Base-by-base conservation (phyloP, 2,329 filamentous ascomycete species). In the Pseudogymnoascus sp. region DNA sequence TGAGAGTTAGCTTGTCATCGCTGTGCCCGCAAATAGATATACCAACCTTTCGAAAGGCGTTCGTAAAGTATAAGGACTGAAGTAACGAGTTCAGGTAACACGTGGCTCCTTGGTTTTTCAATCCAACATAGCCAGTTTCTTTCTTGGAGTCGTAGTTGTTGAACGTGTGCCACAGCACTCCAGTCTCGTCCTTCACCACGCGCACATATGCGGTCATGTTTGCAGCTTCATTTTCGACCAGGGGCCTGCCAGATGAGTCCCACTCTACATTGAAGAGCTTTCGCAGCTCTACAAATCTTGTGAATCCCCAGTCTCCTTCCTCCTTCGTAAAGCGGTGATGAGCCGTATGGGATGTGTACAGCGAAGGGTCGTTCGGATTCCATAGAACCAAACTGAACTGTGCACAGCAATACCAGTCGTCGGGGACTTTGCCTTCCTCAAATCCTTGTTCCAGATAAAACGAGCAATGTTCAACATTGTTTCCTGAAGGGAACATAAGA, bases 71-170 rank as follows among this genome's bases (percentile, higher is more conserved):
- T 50, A 94, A 77, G 1, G 90, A 93, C 72, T 94, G 90, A 56
- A 94, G 79, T 5, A 94, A 82, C 6, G 90, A 93, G 75, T 94
- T 94, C 59, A 94, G 79, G 73, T 94, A 94, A 76, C 90, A 94
- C 1, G 90, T 94, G 60, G 94, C 94, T 67, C 94, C 94, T 75
- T 97, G 94, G 72, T 99, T 99, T 76, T 94, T 94, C 62, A 99
- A 80, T 2, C 94, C 94, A 44, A 99, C 94, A 79, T 92, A 97
- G 63, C 94, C 94, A 0, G 94, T 99, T 77, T 97, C 92, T 74
- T 94, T 96, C 78, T 97, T 99, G n/a, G 94, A 97, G 74, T 99
- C 92, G 74, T 99, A 99, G 77, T 93, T 92, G 73, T 86, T 82
- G 75, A 96, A 93, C 76, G 91, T 94, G 77, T 95, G 91, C 91